Base-by-base conservation (phyloP, 2,329 filamentous ascomycete genomes). In the Hypoxylon rubiginosum region DNA sequence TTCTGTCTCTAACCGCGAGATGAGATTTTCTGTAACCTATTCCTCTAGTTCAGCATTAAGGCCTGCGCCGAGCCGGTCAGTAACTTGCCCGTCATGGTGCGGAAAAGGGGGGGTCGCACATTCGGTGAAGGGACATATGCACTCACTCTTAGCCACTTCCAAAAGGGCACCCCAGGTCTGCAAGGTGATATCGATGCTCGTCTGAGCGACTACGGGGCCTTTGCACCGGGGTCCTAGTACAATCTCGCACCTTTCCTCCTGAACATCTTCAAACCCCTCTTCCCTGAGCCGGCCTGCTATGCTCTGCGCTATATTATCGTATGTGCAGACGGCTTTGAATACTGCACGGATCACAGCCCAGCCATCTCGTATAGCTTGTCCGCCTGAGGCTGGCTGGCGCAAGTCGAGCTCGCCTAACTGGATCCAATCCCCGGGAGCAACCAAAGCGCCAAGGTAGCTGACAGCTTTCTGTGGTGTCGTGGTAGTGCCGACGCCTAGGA, bases 201-300 rank as follows among this genome's bases (percentile, higher is more conserved):
- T 41, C n/a, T 41, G 13, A 8, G 13, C 36, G n/a, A 41, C 36
- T 17, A 17, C 36, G 13, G 36, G 36, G 36, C 17, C 36, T 17
- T 41, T 41, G 36, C 36, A 41, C 9, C 36, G 36, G 36, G 36
- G 36, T n/a, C 36, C n/a, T 8, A 41, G 13, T n/a, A n/a, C 36
- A 17, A 41, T 41, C 36, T 41, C 36, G n/a, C 13, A 41, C 13
- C 4, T 17, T 17, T 34, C 32, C 13, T 32, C 17, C 21, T 50
- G 24, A 30, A 39, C 56, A 79, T 82, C 15, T 21, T 48, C 28
- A 26, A 56, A 56, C 19, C 53, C 53, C 39, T 46, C 53, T 24
- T 45, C 53, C 36, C 13, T 19, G 15, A 56, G 53, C 53, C 53
- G 46, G 19, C 26, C 53, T 3, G 53, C 41, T 39, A 56, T 45